Base-by-base conservation (phyloP, 768 basidiomycete genomes). In the Xanthoconium stramineum region DNA sequence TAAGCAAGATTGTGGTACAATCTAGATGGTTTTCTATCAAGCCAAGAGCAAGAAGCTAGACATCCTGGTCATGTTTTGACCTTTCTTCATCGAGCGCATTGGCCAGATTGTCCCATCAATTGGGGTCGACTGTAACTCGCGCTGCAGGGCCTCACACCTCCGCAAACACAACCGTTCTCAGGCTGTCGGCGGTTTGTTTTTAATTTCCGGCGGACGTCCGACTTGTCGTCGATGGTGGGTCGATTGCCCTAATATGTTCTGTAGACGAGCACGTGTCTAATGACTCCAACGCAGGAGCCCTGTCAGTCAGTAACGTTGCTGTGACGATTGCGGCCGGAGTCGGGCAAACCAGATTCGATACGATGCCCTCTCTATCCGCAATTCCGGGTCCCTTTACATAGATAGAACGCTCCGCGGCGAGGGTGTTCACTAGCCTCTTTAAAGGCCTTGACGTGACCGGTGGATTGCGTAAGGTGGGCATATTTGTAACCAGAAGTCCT, bases 191-290 rank as follows among this genome's bases (percentile, higher is more conserved):
- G 60, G 63, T 19, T 46, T 55, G 58, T 36, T 35, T 57, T 63
- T 68, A 53, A 68, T 67, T 66, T 68, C 64, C 66, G 66, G 65
- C 28, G 59, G 45, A 36, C 50, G 20, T 36, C 45, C 32, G 45
- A 19, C 24, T 24, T 4, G 45, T n/a, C 30, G 32, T 33, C 15
- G 5, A 17, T n/a, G 30, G 61, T 60, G 50, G 43, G 61, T 50
- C 38, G 40, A 45, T 40, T 61, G 13, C 47, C 20, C 42, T 28
- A 44, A 36, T 30, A 42, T 52, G 43, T 36, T 50, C 28, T 33
- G 55, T 32, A 36, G 55, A 17, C n/a, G 7, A n/a, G 44, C 53
- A 53, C 57, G 53, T 56, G 62, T 50, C 50, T 39, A 14, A 49
- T 50, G 47, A 30, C n/a, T n/a, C n/a, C 45, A 19, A 28, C 9